Conservation (phyloP, 2,329 filamentous ascomycete genomes). For the Nigrospora osmanthi region DNA sequence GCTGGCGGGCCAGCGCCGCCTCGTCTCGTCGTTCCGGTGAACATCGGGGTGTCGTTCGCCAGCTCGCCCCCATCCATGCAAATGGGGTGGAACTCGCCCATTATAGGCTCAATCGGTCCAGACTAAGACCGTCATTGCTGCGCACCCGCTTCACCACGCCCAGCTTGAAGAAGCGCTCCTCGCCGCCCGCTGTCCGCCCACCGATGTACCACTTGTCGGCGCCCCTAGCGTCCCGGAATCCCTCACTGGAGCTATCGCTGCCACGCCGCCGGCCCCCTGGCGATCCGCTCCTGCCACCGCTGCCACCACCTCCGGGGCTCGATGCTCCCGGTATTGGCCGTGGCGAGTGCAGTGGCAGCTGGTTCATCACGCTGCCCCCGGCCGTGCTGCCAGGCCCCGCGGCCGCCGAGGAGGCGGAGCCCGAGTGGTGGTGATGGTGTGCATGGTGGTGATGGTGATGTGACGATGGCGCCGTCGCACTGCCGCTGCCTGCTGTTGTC, state of each 20-base stretch:
- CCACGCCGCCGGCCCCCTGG: constrained; percentile 46
- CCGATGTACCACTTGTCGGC: constrained; percentile 79
- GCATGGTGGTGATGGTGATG: too few relatives aligned
- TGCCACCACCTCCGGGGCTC: too few relatives aligned
- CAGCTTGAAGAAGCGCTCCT: constrained; percentile 75
- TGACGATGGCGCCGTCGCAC: not conserved
- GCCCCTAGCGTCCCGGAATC: constrained; percentile 64
- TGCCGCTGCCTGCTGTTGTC: constrained; percentile 7
- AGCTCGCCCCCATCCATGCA: too few relatives aligned
- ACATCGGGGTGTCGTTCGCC: too few relatives aligned
- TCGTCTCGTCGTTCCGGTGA: too few relatives aligned
- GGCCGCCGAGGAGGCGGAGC: constrained; percentile 3
- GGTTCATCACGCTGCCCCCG: constrained; percentile 19
- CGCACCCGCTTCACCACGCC: constrained; percentile 66
- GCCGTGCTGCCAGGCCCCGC: not conserved
- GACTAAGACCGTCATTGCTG: constrained; percentile 66
- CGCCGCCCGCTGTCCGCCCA: constrained; percentile 66
- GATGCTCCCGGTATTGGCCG: constrained; percentile 15
- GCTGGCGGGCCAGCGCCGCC: too few relatives aligned
- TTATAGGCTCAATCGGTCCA: constrained; percentile 70
- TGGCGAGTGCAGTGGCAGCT: constrained; percentile 21
- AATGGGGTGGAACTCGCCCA: too few relatives aligned
- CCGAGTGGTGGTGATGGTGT: constrained; percentile 6
- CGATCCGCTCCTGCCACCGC: not conserved
- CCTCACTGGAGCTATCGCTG: constrained; percentile 68